Evolutionary conservation across 1,284 basidiomycete species (phyloP).

Genomic region (Malassezia caprae): DNA sequence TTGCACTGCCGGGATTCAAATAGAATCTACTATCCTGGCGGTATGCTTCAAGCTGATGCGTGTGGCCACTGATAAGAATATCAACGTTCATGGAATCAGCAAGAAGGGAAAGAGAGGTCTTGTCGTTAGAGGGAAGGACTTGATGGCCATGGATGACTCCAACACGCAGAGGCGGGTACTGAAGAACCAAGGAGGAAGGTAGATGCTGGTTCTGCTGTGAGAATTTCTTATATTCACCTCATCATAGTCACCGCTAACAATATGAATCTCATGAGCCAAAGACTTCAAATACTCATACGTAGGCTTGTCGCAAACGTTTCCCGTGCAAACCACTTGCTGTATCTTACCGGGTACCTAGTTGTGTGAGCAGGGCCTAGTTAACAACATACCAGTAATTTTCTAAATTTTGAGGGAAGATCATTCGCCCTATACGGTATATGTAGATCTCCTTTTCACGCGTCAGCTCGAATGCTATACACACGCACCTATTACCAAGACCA

Average conservation of each 20-base stretch:
- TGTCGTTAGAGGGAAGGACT: conserved; percentile 78
- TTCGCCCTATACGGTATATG: conserved; percentile 53
- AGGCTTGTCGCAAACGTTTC: conserved; percentile 93
- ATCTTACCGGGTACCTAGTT: conserved; percentile 70
- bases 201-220: conserved; percentile 57
- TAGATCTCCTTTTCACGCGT: conserved; percentile 27
- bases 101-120: conserved; percentile 73
- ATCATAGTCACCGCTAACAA: conserved; percentile 89
- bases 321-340: conserved; percentile 92
- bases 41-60: conserved; percentile 90
- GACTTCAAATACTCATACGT: conserved; percentile 94
- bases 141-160: conserved; percentile 93
- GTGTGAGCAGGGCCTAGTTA: not conserved
- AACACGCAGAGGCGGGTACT: conserved; percentile 78
- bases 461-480: not conserved
- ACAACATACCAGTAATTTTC: conserved; percentile 67
- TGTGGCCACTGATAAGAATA: conserved; percentile 83
- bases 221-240: conserved; percentile 53
- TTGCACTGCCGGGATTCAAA: conserved; percentile 88
- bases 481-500: conserved; percentile 38
- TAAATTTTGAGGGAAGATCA: conserved; percentile 89
- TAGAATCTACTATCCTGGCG: conserved; percentile 87
- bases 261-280: conserved; percentile 86
- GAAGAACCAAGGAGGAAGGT: conserved; percentile 70
- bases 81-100: conserved; percentile 92